phyloP scores from a whole-genome alignment of 2,329 filamentous ascomycete genomes.

The Bretziella fagacearum region DNA sequence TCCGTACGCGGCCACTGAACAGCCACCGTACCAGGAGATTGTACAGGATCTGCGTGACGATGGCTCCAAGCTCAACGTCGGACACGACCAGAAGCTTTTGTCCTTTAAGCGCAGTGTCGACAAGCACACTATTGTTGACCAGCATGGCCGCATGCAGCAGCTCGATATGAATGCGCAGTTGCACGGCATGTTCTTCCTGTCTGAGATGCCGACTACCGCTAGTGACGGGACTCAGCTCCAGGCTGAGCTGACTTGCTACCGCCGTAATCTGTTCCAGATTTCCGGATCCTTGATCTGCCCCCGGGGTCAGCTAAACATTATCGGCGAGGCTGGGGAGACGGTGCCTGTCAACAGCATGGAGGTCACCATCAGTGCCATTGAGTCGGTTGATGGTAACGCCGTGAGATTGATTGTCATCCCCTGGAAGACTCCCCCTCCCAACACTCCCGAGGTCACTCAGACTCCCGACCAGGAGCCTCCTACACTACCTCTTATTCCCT shows the following conservation, averaged over 20 bases:
- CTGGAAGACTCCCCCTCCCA: constrained; percentile 87
- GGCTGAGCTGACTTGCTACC: constrained; percentile 86
- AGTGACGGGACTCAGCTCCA: constrained; percentile 42
- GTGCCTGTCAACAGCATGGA: constrained; percentile 71
- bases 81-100: constrained; percentile 43
- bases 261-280: constrained; percentile 89
- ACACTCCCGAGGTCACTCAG: constrained; percentile 48
- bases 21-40: constrained; percentile 40
- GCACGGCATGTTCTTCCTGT: constrained; percentile 79
- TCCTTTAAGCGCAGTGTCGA: constrained; percentile 40
- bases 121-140: constrained; percentile 43
- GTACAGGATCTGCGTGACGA: constrained; percentile 44
- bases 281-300: constrained; percentile 76
- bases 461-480: constrained; percentile 68
- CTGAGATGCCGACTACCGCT: constrained; percentile 53
- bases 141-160: constrained; percentile 41
- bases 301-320: constrained; percentile 57
- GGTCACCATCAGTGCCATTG: constrained; percentile 76
- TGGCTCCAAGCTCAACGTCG: constrained; percentile 37
- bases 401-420: constrained; percentile 93
- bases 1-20: constrained; percentile 35
- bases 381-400: constrained; percentile 81
- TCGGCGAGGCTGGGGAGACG: constrained; percentile 70
- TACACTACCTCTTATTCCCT: constrained; percentile 56
- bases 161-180: constrained; percentile 55